Evolutionary conservation across 345 rosid genomes (phyloP), one percentile per base, ranked within the genome.

Genomic region (Aurinia saxatilis): DNA sequence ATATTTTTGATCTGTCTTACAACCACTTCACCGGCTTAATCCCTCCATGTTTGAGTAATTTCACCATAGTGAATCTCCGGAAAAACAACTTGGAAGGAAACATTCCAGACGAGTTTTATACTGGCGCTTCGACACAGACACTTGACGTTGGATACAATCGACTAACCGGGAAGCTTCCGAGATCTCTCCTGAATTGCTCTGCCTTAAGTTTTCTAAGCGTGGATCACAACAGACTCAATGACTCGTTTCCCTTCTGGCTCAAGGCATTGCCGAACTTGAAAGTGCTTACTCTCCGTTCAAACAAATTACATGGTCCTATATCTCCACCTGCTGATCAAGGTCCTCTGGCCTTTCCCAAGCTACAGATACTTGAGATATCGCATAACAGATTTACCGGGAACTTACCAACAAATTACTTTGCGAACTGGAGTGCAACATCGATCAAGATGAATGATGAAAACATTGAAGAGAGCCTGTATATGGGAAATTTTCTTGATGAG

Each of bases 1-100:
- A 40, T 8, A 10, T 59, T 59, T 25, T 67, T 59, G 72, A 67
- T 59, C 59, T 67, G 3, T 58, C 66, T 4, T 67, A 67, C 35
- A 67, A 67, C 66, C 51, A 51, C 19, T 67, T 67, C 38, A 59
- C 46, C 3, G 66, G 72, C 15, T 5, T 13, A 7, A 50, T 67
- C 25, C 66, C 52, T 50, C 72, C 65, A 14, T 67, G 72, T 50
- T 10, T 67, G 5, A 19, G 66, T 31, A 58, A 58, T 7, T 10
- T 68, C 60, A 41, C 4, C 10, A 68, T 33, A 19, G 72, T 67
- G 21, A 58, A 58, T 40, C 72, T 67, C 38, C 46, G 72, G 38
- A 66, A 66, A 27, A 66, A 66, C 63, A 66, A 66, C 27, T 18
- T 59, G 12, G 64, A 44, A 66, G 71, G 71, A 47, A 37, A 4